Conservation (phyloP, 2,329 filamentous ascomycete species). For the Fusarium tanahbumbuense region DNA sequence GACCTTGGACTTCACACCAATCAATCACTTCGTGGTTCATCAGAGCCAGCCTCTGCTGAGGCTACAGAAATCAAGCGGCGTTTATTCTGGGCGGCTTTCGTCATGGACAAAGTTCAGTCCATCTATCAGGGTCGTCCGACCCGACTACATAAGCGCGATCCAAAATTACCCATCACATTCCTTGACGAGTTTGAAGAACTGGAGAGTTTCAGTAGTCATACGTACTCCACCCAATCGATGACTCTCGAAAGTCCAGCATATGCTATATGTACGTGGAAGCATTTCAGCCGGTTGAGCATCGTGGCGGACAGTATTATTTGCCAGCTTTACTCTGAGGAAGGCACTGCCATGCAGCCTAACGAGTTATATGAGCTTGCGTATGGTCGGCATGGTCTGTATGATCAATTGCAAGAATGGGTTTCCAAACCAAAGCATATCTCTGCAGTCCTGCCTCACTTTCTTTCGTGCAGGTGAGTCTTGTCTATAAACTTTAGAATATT, state of each 20-base stretch:
- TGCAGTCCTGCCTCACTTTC: too few relatives aligned
- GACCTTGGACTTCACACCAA: constrained; percentile 20
- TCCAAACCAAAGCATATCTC: too few relatives aligned
- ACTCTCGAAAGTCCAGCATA: constrained; percentile 53
- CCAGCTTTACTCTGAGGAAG: constrained; percentile 56
- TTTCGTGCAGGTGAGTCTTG: constrained; percentile 37
- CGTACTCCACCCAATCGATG: constrained; percentile 47
- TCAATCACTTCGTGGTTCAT: accelerated
- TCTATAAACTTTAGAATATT: accelerated
- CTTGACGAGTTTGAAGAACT: constrained; percentile 62
- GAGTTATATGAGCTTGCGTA: constrained; percentile 47
- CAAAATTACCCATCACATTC: constrained; percentile 58
- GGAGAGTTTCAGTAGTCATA: constrained; percentile 59
- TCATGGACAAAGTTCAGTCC: constrained; percentile 62
- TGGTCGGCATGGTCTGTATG: too few relatives aligned
- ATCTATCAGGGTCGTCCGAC: constrained; percentile 64
- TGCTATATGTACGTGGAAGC: constrained; percentile 55
- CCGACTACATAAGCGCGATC: constrained; percentile 57
- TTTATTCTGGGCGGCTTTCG: constrained; percentile 46
- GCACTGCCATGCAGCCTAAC: constrained; percentile 40
- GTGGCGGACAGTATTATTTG: constrained; percentile 58
- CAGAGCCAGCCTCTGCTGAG: constrained; percentile 51
- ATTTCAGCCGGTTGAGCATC: constrained; percentile 57
- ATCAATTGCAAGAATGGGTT: too few relatives aligned
- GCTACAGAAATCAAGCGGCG: constrained; percentile 58